These are phyloP conservation scores for Geotrichum ghanense DNA, from an alignment of 805 yeast species.

Conservation along the genomic window DNA sequence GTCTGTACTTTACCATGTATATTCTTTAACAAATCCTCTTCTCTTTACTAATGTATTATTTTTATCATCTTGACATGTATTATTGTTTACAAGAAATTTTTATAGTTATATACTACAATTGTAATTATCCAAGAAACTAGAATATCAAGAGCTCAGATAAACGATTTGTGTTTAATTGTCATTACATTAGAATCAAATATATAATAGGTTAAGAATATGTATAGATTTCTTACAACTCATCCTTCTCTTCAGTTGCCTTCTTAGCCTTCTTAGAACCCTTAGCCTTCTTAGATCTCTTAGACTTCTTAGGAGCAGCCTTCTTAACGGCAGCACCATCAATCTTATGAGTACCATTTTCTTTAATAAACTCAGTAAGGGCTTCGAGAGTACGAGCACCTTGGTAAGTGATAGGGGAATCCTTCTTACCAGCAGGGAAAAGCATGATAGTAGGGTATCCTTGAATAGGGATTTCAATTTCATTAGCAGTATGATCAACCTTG, in stretches of 20 bases:
- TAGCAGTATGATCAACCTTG: constrained; percentile 78
- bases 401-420: constrained; percentile 53
- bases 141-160: no score
- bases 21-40: no score
- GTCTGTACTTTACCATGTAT: no score
- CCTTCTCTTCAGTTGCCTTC: constrained; percentile 13
- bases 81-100: neutral
- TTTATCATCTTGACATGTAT: neutral
- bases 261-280: constrained; percentile 14
- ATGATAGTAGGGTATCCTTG: constrained; percentile 88
- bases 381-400: constrained; percentile 66
- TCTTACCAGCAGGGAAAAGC: constrained; percentile 80
- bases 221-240: constrained; percentile 14
- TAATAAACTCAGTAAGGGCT: constrained; percentile 56
- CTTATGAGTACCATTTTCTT: constrained; percentile 50
- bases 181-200: no score
- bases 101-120: no score
- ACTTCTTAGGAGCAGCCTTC: constrained; percentile 17
- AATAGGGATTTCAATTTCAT: constrained; percentile 77
- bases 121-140: no score
- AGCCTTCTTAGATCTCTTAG: constrained; percentile 9
- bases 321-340: constrained; percentile 42
- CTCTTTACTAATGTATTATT: no score
- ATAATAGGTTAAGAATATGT: no score
- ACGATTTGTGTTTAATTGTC: no score